These are phyloP conservation scores for Pseudogymnoascus sp. DNA, from an alignment of 2,329 filamentous ascomycete genomes.

Conservation along the genomic window DNA sequence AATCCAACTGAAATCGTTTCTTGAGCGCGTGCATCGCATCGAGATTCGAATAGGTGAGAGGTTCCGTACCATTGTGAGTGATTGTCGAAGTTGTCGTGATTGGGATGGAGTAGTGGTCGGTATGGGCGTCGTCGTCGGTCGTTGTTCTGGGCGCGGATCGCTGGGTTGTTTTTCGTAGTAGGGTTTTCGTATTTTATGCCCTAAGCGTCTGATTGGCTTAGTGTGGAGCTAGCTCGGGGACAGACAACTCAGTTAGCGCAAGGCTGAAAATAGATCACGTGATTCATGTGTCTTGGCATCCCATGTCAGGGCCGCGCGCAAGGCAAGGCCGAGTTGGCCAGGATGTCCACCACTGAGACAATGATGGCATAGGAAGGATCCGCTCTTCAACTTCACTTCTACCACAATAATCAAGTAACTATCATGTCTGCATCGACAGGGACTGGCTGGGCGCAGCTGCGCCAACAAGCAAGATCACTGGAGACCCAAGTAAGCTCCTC, in stretches of 20 bases:
- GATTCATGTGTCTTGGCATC: not conserved
- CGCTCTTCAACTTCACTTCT: not conserved
- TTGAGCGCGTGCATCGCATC: not conserved
- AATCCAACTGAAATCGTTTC: not conserved
- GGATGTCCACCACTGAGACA: not conserved
- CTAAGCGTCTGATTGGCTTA: slow-evolving; percentile 5
- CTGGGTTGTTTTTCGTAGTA: slow-evolving; percentile 9
- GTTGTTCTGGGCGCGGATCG: slow-evolving; percentile 11
- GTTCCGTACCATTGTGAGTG: slow-evolving; percentile 29
- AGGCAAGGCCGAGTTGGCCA: not conserved
- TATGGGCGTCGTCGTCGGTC: slow-evolving; percentile 19
- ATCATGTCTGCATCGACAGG: slow-evolving; percentile 26
- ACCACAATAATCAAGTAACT: not conserved
- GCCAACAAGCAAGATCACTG: slow-evolving; percentile 80
- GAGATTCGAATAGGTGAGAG: slow-evolving; percentile 3
- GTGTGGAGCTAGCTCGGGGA: not conserved
- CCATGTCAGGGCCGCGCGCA: not conserved
- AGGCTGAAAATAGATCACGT: not conserved
- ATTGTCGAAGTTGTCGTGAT: slow-evolving; percentile 20
- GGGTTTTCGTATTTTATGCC: slow-evolving; percentile 10
- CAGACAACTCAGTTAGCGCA: slow-evolving; percentile 1
- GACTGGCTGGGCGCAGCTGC: slow-evolving; percentile 79
- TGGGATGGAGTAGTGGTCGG: slow-evolving; percentile 21
- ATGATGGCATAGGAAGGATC: slow-evolving; percentile 1
- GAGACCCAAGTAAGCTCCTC: slow-evolving; percentile 68